phyloP scores from a whole-genome alignment of 805 yeast genomes.

The Ogataea glucozyma region DNA sequence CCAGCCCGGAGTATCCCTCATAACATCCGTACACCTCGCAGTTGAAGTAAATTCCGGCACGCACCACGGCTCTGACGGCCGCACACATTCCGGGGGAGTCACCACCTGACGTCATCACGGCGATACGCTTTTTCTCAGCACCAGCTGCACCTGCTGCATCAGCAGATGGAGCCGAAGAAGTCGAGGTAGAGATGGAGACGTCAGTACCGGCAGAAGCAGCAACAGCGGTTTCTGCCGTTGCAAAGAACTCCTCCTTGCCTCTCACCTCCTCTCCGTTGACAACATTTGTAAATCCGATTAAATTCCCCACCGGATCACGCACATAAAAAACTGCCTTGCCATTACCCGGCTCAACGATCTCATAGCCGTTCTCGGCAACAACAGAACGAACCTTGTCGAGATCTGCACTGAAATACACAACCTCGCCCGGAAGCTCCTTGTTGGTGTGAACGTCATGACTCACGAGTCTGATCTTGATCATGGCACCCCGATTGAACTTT shows the following conservation, averaged over 20 bases:
- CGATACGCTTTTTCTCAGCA: conserved; percentile 51
- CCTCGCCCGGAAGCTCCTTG: conserved; percentile 36
- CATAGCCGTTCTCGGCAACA: conserved; percentile 21
- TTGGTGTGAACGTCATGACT: conserved; percentile 38
- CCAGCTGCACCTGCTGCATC: background rate
- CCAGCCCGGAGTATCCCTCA: conserved; percentile 95
- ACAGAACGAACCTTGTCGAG: conserved; percentile 30
- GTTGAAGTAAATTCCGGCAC: conserved; percentile 83
- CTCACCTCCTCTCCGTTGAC: conserved; percentile 18
- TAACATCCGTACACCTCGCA: conserved; percentile 90
- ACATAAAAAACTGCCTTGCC: conserved; percentile 36
- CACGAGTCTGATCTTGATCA: conserved; percentile 47
- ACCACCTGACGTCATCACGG: conserved; percentile 98
- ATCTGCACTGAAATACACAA: conserved; percentile 45
- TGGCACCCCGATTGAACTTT: conserved; percentile 41
- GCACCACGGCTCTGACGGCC: conserved; percentile 90
- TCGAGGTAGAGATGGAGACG: background rate
- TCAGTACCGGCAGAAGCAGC: background rate
- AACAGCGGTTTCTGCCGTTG: background rate
- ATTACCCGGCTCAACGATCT: conserved; percentile 19
- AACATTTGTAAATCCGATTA: conserved; percentile 55
- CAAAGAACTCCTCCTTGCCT: conserved; percentile 10
- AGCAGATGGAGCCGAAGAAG: too few species aligned
- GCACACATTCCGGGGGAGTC: conserved; percentile 99
- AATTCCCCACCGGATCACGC: conserved; percentile 66